These are phyloP conservation scores for Fusarium tjaetaba DNA, from an alignment of 2,329 filamentous ascomycete species.

Conservation along the genomic window DNA sequence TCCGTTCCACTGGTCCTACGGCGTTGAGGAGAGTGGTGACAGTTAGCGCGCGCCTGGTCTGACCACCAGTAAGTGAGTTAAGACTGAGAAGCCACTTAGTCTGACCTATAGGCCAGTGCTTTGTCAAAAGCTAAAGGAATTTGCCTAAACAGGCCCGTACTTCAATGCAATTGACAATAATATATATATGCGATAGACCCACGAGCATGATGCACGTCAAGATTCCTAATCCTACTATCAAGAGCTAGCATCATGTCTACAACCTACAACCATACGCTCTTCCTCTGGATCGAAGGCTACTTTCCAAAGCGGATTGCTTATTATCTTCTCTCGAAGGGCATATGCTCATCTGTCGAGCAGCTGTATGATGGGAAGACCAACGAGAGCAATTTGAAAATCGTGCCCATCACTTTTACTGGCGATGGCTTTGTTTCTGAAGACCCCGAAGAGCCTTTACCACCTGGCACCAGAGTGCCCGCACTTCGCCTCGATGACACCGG, in stretches of 20 bases:
- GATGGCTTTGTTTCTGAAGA: background rate
- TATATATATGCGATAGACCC: background rate
- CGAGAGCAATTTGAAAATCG: background rate
- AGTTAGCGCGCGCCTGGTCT: too few species aligned
- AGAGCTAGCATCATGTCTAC: background rate
- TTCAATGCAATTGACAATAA: rapidly evolving
- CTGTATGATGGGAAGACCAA: background rate
- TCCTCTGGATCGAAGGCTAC: background rate
- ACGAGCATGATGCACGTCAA: background rate
- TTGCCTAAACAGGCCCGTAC: background rate
- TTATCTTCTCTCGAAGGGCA: background rate
- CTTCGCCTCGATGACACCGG: background rate
- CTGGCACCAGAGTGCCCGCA: background rate
- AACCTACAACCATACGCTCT: background rate
- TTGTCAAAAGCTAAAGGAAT: rapidly evolving
- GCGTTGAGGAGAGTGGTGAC: background rate
- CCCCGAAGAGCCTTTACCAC: background rate
- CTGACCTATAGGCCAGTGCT: rapidly evolving
- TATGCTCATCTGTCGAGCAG: background rate
- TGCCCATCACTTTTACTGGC: background rate
- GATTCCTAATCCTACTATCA: rapidly evolving
- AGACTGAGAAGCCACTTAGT: rapidly evolving
- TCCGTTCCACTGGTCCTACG: background rate
- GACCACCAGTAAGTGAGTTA: rapidly evolving
- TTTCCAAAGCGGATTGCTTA: background rate